Evolutionary conservation across 352 stramenopile species (phyloP).

Genomic region (Globisporangium mamillatum): DNA sequence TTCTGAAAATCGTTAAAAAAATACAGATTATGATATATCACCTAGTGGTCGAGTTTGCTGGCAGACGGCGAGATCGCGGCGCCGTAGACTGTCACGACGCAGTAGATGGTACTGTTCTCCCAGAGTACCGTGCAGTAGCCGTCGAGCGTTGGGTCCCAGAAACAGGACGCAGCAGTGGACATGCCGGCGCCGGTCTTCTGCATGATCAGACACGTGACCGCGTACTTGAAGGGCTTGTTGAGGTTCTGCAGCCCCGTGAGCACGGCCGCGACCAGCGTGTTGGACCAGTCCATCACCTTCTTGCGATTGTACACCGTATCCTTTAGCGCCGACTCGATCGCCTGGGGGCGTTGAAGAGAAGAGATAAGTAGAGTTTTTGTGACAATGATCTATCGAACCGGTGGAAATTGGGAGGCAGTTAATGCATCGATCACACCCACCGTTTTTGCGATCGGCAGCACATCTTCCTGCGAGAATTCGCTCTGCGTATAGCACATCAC

Average conservation of each 20-base stretch:
- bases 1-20: neutral
- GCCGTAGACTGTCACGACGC: constrained; percentile 80
- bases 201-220: constrained; percentile 85
- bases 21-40: constrained; percentile 3
- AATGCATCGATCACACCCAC: constrained; percentile 18
- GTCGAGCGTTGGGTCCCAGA: constrained; percentile 75
- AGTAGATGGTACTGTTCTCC: constrained; percentile 86
- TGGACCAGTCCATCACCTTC: constrained; percentile 85
- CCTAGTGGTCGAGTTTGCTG: constrained; percentile 67
- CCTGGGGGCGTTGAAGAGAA: constrained; percentile 20
- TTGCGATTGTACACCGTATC: constrained; percentile 85
- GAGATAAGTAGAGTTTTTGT: neutral
- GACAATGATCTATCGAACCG: too few relatives aligned
- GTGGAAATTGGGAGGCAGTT: neutral
- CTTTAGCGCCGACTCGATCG: constrained; percentile 74
- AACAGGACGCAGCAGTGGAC: constrained; percentile 66
- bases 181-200: constrained; percentile 79
- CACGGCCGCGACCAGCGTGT: constrained; percentile 74
- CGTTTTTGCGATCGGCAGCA: constrained; percentile 72
- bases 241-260: constrained; percentile 81
- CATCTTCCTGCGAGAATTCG: constrained; percentile 76
- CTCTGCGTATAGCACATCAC: constrained; percentile 32
- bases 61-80: constrained; percentile 77
- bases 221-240: constrained; percentile 87
- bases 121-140: constrained; percentile 82